Evolutionary conservation across 768 basidiomycete species (phyloP), one percentile per base, ranked within the genome.

Genomic region (Flagelloscypha sp.): DNA sequence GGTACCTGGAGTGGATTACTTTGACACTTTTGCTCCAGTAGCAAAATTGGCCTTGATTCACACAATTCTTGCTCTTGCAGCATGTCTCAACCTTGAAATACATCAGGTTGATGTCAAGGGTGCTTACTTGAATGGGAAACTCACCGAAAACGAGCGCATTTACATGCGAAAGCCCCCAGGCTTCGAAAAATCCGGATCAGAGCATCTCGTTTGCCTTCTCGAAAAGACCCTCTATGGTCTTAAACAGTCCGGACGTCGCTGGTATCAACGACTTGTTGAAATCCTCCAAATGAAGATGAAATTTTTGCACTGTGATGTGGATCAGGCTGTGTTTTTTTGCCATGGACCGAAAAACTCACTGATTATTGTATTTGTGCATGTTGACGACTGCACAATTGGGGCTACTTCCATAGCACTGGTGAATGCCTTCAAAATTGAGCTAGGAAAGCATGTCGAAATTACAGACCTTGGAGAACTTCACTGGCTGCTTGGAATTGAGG

Each of bases 171-270:
- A 49, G 3, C 56, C 53, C 1, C 48, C 49, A 2, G 37, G 41
- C 9, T 28, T 39, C 15, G 38, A 45, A 7, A 41, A 46, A 10
- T 48, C 47, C 30, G 6, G 25, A 5, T 13, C n/a, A 8, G 28
- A 37, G 42, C 40, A 33, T 15, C 17, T 30, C 15, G 43, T 52
- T 3, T 48, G 47, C 1, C 34, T 25, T 5, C 46, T 62, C 7
- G 38, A 39, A 7, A 41, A 49, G 27, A 38, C 49, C 3, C 39
- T 67, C 4, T 67, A 65, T 47, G 58, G 63, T 1, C 46, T 61
- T 6, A 59, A 59, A 17, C 63, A 66, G 39, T 49, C 57, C 1
- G 52, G 48, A 2, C 31, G 48, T 10, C 38, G 53, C 11, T 68
- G 63, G 61, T 55, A 62, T 29, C 29, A 52, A 33, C 48, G 46